Percentiles rank a stretch among this genome's conserved stretches.
These are phyloP conservation scores for Candida neerlandica DNA, from an alignment of 1,139 yeast genomes.

Conservation along the genomic window DNA sequence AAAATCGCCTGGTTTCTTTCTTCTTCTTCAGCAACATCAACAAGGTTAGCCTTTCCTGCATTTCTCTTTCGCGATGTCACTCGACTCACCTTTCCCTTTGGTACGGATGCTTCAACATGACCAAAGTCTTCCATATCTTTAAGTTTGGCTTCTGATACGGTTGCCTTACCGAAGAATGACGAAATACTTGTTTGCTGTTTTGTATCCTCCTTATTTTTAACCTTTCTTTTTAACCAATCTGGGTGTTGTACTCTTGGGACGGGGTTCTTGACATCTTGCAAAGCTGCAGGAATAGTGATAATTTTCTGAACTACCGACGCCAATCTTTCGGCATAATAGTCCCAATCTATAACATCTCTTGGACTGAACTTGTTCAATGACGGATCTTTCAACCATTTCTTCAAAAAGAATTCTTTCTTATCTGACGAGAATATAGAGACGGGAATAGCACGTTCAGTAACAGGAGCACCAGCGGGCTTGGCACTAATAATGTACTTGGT, in stretches of 20 bases:
- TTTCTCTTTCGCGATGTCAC: slow-evolving; percentile 48
- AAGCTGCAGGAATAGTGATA: slow-evolving; percentile 95
- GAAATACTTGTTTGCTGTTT: slow-evolving; percentile 71
- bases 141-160: slow-evolving; percentile 32
- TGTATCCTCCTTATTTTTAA: slow-evolving; percentile 61
- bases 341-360: slow-evolving; percentile 90
- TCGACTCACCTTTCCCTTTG: slow-evolving; percentile 47
- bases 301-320: slow-evolving; percentile 94
- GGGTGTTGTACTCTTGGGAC: slow-evolving; percentile 96
- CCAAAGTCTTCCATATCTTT: slow-evolving; percentile 83
- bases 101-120: slow-evolving; percentile 25
- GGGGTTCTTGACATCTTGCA: slow-evolving; percentile 87
- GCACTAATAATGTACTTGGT: slow-evolving; percentile 92
- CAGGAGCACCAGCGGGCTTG: slow-evolving; percentile 83
- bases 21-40: slow-evolving; percentile 47
- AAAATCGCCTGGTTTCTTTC: slow-evolving; percentile 46
- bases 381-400: slow-evolving; percentile 87
- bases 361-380: slow-evolving; percentile 84
- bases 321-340: slow-evolving; percentile 83
- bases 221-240: slow-evolving; percentile 79
- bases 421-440: slow-evolving; percentile 90
- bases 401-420: slow-evolving; percentile 65
- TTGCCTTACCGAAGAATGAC: slow-evolving; percentile 54
- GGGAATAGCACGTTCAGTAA: slow-evolving; percentile 95
- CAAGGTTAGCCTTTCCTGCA: slow-evolving; percentile 23